Percentiles rank a stretch among this genome's conserved stretches.
Evolutionary conservation across 345 rosid genomes (phyloP).

Genomic region (Hirschfeldia incana): DNA sequence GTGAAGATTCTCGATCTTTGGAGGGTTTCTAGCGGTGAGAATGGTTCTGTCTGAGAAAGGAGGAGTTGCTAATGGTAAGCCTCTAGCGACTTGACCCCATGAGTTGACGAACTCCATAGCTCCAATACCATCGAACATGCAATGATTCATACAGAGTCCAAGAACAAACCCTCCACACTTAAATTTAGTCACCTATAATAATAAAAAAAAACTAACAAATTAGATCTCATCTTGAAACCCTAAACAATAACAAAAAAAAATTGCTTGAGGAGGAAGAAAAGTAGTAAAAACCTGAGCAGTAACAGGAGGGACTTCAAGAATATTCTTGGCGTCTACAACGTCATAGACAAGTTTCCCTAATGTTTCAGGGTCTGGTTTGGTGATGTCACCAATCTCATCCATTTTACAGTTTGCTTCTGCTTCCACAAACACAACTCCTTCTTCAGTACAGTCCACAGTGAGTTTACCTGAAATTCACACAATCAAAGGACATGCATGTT

Average conservation of each 20-base stretch:
- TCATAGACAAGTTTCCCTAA: conserved; percentile 81
- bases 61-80: conserved; percentile 55
- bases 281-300: conserved; percentile 71
- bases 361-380: conserved; percentile 74
- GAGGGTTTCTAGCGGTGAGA: conserved; percentile 57
- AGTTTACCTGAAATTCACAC: conserved; percentile 51
- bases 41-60: conserved; percentile 64
- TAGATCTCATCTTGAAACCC: not conserved
- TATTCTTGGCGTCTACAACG: conserved; percentile 75
- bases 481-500: not conserved
- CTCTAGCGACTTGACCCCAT: conserved; percentile 81
- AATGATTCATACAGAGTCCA: conserved; percentile 75
- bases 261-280: conserved; percentile 24
- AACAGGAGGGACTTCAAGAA: conserved; percentile 87
- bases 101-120: conserved; percentile 90
- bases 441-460: conserved; percentile 68
- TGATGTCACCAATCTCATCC: conserved; percentile 75
- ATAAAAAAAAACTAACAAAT: not conserved
- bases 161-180: conserved; percentile 79
- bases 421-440: conserved; percentile 87
- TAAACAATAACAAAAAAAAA: not conserved
- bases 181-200: conserved; percentile 66
- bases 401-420: conserved; percentile 71
- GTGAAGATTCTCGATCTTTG: conserved; percentile 57
- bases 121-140: conserved; percentile 84